A percentile compares a stretch with the other conserved stretches of the same genome.
phyloP scores from a whole-genome alignment of 164 flowering plant species.

The Vitis riparia region DNA sequence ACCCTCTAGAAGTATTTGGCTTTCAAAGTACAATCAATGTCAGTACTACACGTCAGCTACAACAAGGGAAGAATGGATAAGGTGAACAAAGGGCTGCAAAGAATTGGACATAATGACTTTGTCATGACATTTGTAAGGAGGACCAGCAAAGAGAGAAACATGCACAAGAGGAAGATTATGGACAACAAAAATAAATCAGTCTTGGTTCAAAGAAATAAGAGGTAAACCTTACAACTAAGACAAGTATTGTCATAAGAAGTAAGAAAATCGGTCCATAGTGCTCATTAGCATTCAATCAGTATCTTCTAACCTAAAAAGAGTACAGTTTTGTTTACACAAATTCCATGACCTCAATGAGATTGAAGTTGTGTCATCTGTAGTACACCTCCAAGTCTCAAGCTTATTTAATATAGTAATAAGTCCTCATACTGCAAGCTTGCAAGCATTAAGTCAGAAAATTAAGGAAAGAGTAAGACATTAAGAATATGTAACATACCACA shows the following conservation, averaged over 20 bases:
- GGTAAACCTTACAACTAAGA: too few species aligned
- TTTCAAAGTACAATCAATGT: neutral
- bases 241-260: neutral
- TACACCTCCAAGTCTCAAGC: neutral
- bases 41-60: too few species aligned
- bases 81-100: too few species aligned
- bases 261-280: neutral
- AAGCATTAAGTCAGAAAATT: neutral
- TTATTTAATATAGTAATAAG: neutral
- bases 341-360: neutral
- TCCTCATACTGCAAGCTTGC: neutral
- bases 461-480: neutral
- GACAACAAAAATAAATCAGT: too few species aligned
- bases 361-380: too few species aligned
- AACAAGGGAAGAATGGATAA: too few species aligned
- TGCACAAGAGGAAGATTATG: too few species aligned
- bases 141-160: too few species aligned
- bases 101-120: too few species aligned
- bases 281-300: neutral
- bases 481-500: slow-evolving; percentile 43
- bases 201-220: too few species aligned
- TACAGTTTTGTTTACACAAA: too few species aligned
- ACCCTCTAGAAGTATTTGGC: neutral
- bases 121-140: too few species aligned
- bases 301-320: neutral